phyloP scores from a whole-genome alignment of 345 rosid genomes.

The Syzygium oleosum region DNA sequence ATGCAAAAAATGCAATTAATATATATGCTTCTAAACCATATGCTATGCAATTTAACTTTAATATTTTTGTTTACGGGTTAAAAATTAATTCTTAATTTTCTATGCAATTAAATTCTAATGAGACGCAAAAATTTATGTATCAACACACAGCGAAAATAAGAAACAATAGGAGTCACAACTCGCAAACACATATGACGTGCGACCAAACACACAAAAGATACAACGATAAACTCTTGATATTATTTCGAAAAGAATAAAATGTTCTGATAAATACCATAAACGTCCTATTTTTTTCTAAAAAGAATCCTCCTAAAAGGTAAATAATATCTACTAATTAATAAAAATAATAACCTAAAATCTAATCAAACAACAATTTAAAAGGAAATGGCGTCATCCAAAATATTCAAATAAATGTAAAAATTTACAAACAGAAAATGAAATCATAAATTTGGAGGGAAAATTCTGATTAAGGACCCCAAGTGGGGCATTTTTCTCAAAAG shows the following conservation, averaged over 20 bases:
- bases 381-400: neutral
- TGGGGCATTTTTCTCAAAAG: too few relatives aligned
- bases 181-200: neutral
- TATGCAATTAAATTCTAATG: too few relatives aligned
- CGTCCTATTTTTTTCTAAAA: neutral
- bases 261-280: neutral
- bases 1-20: too few relatives aligned
- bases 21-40: too few relatives aligned
- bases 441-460: neutral
- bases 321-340: neutral
- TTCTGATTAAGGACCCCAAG: too few relatives aligned
- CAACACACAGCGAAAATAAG: neutral
- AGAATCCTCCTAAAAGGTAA: neutral
- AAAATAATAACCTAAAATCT: neutral
- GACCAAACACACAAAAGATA: neutral
- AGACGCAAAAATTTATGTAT: too few relatives aligned
- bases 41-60: too few relatives aligned
- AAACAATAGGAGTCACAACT: neutral
- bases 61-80: too few relatives aligned
- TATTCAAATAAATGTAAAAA: neutral
- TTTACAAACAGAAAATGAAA: neutral
- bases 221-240: neutral
- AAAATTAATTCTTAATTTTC: too few relatives aligned
- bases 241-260: neutral
- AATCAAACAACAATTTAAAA: neutral